Conservation (phyloP, 225 moss, liverwort and hornwort genomes). For the Ulota crispa region DNA sequence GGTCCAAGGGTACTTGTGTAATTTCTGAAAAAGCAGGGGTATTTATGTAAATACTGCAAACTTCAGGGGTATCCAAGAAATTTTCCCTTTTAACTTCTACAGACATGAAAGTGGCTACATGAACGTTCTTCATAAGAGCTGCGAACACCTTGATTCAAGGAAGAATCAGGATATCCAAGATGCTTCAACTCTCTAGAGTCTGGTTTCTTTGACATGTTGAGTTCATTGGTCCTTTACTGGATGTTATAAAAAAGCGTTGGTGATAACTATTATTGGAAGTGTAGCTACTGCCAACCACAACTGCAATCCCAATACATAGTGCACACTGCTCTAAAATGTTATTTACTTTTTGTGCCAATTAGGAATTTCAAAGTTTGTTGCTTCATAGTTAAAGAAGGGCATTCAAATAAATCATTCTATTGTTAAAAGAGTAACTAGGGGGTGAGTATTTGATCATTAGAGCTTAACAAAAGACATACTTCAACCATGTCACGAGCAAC, state of each 20-base stretch:
- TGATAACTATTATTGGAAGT: background rate
- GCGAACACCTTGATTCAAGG: background rate
- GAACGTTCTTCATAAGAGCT: background rate
- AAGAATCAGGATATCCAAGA: background rate
- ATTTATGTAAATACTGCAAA: too few species aligned
- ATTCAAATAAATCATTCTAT: background rate
- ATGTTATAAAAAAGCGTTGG: background rate
- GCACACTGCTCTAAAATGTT: background rate
- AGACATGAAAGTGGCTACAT: background rate
- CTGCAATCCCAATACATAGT: too few species aligned
- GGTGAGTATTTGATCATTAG: background rate
- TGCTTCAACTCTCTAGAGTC: background rate
- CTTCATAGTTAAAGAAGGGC: background rate
- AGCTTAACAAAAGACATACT: conserved; percentile 35
- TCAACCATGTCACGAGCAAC: conserved; percentile 88
- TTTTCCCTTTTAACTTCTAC: too few species aligned
- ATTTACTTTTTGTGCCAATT: background rate
- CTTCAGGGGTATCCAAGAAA: too few species aligned
- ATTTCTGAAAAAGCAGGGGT: too few species aligned
- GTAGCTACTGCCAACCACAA: background rate
- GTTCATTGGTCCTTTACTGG: background rate
- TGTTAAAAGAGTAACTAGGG: background rate
- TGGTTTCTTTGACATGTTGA: background rate
- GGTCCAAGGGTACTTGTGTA: too few species aligned
- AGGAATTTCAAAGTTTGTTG: background rate